Evolutionary conservation across 1,139 yeast species (phyloP), one percentile per base, ranked within the genome.

Genomic region (Arxiozyma bovina): DNA sequence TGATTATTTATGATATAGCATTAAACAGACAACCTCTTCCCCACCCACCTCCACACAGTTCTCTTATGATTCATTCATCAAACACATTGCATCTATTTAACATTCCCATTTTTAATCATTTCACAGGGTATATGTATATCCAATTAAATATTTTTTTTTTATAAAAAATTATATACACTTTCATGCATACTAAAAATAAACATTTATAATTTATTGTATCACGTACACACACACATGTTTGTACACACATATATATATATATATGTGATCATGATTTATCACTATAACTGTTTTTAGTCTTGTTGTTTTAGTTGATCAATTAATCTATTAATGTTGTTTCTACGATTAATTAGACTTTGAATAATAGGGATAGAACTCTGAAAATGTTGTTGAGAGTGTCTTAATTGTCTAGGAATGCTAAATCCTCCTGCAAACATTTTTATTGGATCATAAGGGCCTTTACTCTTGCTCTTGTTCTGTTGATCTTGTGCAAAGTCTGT

Each of bases 381-480:
- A 48, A 67, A 68, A 23, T 60, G 57, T n/a, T 59, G 50, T 53
- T 67, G 70, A 21, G 60, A 58, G 41, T 62, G 61, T 48, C 68
- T 58, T 45, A 67, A 49, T 20, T 65, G 58, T 2, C 55, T 46
- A n/a, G 70, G 70, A 3, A 62, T 55, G 1, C 63, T 57, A 15
- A 68, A 55, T 1, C 60, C 63, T 15, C 65, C 68, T 0, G 67
- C 70, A 58, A 68, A 67, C 70, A 68, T 67, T 17, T 50, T 48
- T 6, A 68, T 58, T 11, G 71, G 70, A 49, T 66, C 66, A 25
- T 49, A 52, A n/a, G 52, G 18, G 11, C 47, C 51, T 43, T 53
- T 54, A 42, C n/a, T 44, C 20, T 48, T 54, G 11, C 40, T 50
- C 2, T 53, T 51, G 30, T 27, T 27, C 11, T 5, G 30, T 25